Conservation (phyloP, 805 yeast genomes). For the Grigorovia jiainica region DNA sequence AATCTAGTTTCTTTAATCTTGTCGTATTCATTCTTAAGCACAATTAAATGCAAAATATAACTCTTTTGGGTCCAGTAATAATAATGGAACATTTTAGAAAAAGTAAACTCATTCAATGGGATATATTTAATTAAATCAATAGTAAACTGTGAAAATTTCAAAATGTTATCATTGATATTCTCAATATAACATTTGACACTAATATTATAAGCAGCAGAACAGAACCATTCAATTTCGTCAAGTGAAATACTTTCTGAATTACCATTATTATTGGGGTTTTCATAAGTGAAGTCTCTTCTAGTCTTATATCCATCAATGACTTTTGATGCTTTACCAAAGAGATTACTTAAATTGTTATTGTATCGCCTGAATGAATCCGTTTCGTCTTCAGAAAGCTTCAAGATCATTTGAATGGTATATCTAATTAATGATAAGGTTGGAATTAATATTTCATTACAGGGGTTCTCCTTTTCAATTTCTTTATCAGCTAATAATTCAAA, state of each 20-base stretch:
- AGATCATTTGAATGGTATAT: constrained; percentile 26
- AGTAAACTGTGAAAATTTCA: constrained; percentile 15
- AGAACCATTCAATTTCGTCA: constrained; percentile 35
- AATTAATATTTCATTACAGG: constrained; percentile 11
- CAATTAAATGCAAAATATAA: constrained; percentile 3
- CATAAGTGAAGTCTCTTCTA: constrained; percentile 5
- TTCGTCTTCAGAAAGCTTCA: constrained; percentile 18
- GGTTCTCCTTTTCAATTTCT: neutral
- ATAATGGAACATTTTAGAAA: constrained; percentile 18
- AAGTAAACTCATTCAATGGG: constrained; percentile 13
- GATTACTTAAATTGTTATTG: constrained; percentile 2
- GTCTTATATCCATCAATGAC: constrained; percentile 9
- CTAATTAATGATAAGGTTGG: constrained; percentile 20
- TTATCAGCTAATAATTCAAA: constrained; percentile 19
- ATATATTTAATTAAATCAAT: constrained; percentile 11
- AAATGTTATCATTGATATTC: constrained; percentile 7
- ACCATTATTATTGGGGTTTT: constrained; percentile 4
- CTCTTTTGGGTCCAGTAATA: constrained; percentile 20
- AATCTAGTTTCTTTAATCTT: neutral
- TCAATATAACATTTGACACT: constrained; percentile 19
- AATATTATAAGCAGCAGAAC: constrained; percentile 29
- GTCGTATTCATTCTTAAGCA: neutral
- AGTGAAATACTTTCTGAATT: constrained; percentile 11
- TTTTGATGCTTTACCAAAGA: constrained; percentile 6
- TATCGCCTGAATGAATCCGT: constrained; percentile 1